Evolutionary conservation across 2,329 filamentous ascomycete genomes (phyloP), one percentile per base, ranked within the genome.

Genomic region (Penicillium sp.): DNA sequence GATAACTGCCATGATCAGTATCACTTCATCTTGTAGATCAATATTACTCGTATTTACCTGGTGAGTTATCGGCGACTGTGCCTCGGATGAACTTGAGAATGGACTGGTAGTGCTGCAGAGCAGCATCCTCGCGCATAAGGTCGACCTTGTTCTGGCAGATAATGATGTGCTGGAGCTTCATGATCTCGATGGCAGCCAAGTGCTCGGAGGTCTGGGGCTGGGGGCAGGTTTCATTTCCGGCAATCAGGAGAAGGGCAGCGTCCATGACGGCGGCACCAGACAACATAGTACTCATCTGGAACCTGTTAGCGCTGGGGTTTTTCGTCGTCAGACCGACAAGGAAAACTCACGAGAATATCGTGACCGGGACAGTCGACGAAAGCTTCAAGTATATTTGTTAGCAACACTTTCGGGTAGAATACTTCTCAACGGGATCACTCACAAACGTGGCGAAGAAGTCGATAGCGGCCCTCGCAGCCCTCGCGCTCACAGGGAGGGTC

Each of bases 121-220:
- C 93, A 53, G 86, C 88, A 69, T 97, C 91, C 78, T 96, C 88
- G 62, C 89, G 82, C 89, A 98, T 97, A 61, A 98, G 75, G 69
- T 98, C 93, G 64, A 98, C 93, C 81, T 98, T 98, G 78, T 98
- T 98, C 74, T 98, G 93, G 49, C 98, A 82, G 66, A 98, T 97
- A 70, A 98, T 95, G 73, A 98, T 96, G 76, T 98, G 94, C 72
- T 95, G 89, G 56, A 98, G 82, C 80, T 98, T 98, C 93, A 98
- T 98, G 69, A 98, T 98, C 74, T 98, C 93, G 67, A 98, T 97
- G 57, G 93, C 93, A 58, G 93, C 93, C 77, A 98, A 79, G 79
- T 98, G 93, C 76, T 98, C 93, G 20, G 91, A 96, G 14, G 93
- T 98, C 75, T 98, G 93, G 41, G 93, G 93, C 73, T 98, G 93